These are phyloP conservation scores for Euclidium syriacum DNA, from an alignment of 345 rosid species.

Conservation along the genomic window DNA sequence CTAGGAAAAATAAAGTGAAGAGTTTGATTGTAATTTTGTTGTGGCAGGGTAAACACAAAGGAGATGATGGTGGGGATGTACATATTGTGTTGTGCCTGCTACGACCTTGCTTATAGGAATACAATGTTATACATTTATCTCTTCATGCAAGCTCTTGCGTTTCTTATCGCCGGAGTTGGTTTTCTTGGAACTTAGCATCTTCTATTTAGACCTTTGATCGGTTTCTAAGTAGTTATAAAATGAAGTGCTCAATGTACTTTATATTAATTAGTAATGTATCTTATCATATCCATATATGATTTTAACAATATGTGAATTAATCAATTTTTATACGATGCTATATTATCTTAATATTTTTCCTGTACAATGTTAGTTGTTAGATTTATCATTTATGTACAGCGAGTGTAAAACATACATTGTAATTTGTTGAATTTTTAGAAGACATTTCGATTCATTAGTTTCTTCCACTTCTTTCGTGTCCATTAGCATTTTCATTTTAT, in stretches of 20 bases:
- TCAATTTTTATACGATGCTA: not conserved
- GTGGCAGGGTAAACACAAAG: conserved; percentile 50
- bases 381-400: not conserved
- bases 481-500: not conserved
- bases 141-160: conserved; percentile 63
- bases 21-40: conserved; percentile 7
- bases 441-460: not conserved
- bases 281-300: no score
- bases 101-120: conserved; percentile 48
- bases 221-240: not conserved
- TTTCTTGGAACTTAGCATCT: conserved; percentile 52
- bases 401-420: not conserved
- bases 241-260: no score
- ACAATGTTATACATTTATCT: conserved; percentile 59
- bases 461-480: not conserved
- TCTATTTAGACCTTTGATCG: not conserved
- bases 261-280: not conserved
- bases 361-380: not conserved
- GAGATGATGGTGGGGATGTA: conserved; percentile 73
- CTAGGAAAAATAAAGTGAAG: no score
- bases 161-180: conserved; percentile 63
- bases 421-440: not conserved
- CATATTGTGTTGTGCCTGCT: conserved; percentile 68
- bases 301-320: no score
- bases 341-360: not conserved